phyloP scores from a whole-genome alignment of 331 rosid species.

The Dryas integrifolia region DNA sequence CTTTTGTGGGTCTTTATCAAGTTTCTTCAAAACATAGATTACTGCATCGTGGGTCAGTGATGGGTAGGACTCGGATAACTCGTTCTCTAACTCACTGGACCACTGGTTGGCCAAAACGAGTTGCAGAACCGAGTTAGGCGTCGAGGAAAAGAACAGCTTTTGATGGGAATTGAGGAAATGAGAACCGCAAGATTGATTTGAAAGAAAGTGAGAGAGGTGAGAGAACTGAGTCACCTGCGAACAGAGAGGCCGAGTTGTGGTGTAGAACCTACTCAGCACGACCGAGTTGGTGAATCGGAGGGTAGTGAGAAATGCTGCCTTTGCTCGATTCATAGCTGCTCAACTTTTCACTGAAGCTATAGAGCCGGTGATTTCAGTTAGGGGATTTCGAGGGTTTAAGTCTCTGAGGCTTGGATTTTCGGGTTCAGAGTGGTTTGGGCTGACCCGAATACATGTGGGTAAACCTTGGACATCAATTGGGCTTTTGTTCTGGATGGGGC shows the following conservation, averaged over 20 bases:
- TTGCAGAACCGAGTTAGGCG: conserved; percentile 55
- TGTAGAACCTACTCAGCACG: conserved; percentile 32
- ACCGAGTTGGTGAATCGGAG: conserved; percentile 46
- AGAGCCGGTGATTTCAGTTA: neutral
- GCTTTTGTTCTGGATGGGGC: no score
- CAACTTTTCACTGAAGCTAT: neutral
- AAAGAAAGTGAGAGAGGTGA: conserved; percentile 27
- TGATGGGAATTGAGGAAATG: conserved; percentile 33
- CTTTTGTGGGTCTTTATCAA: conserved; percentile 54
- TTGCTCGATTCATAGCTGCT: conserved; percentile 57
- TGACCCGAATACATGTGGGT: neutral
- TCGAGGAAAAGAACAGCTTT: conserved; percentile 47
- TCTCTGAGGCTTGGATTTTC: neutral
- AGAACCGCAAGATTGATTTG: conserved; percentile 22
- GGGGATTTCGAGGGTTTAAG: conserved; percentile 33
- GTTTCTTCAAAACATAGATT: conserved; percentile 58
- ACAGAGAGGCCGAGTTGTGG: conserved; percentile 29
- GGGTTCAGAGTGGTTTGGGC: neutral
- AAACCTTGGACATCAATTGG: no score
- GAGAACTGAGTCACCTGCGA: conserved; percentile 55
- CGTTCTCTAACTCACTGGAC: conserved; percentile 58
- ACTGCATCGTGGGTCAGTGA: conserved; percentile 61
- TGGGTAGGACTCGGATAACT: conserved; percentile 42
- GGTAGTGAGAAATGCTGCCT: conserved; percentile 31
- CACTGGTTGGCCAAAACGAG: conserved; percentile 56